Evolutionary conservation across 2,329 filamentous ascomycete genomes (phyloP), one percentile per base, ranked within the genome.

Genomic region (Monilinia laxa): DNA sequence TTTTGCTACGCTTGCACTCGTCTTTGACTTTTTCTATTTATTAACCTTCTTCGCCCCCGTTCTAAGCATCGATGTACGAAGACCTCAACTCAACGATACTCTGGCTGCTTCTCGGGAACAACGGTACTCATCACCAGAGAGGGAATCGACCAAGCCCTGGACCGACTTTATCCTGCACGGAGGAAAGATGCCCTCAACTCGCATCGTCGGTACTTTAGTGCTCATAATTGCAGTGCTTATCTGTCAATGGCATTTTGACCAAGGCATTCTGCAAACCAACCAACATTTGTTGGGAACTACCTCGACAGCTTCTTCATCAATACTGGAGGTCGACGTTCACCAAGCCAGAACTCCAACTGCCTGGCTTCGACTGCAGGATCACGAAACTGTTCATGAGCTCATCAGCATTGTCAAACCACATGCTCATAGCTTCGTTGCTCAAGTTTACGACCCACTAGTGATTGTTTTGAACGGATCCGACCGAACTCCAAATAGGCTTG

Each of bases 41-140:
- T 84, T 91, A 10, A 93, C 90, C 0, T 93, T 93, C 78, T 93
- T 94, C 74, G 81, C 93, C 4, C 87, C 90, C 1, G 90, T 94
- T 16, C 80, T 94, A 31, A 93, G 90, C 73, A 87, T 94, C 54
- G 91, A 94, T 75, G 90, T 94, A 12, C 85, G 88, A 28, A 84
- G 91, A 71, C 86, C 90, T 67, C 91, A 94, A 78, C 90, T 94
- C 74, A 88, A 89, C 2, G 79, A 93, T 12, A 86, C 81, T 45
- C 67, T 69, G 71, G 83, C 81, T 2, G 81, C 82, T 0, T 79
- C 82, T 51, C 79, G 80, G 18, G 77, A 75, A 55, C 73, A 74
- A 31, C 70, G 69, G 23, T 66, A 70, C 20, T 35, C 66, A 18
- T 68, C 71, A 28, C 65, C 67, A 25, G 73, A 73, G 35, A 51